phyloP scores from a whole-genome alignment of 805 yeast species.

The Cyberlindnera saturnus region DNA sequence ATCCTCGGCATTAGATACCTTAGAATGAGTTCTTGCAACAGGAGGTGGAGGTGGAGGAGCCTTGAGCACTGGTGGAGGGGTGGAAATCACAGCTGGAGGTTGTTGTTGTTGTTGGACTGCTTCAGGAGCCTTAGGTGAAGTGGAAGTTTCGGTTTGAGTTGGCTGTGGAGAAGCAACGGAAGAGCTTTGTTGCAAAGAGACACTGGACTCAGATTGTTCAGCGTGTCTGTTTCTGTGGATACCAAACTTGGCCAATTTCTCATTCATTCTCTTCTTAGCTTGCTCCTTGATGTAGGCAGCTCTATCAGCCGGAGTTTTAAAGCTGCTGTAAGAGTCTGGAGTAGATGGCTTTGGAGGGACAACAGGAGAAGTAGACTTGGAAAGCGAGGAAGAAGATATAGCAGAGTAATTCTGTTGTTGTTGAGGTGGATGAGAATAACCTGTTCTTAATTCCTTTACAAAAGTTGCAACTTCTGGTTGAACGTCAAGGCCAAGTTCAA shows the following conservation, averaged over 20 bases:
- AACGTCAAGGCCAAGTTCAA: conserved; percentile 80
- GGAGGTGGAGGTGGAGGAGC: conserved; percentile 10
- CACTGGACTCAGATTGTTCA: conserved; percentile 1
- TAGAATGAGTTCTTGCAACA: conserved; percentile 2
- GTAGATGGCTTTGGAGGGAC: conserved; percentile 16
- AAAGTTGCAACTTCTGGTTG: conserved; percentile 60
- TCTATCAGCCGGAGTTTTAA: conserved; percentile 56
- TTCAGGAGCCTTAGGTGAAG: neutral
- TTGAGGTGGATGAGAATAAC: neutral
- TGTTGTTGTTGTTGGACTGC: neutral
- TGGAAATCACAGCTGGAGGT: conserved; percentile 1
- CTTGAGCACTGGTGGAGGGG: conserved; percentile 5
- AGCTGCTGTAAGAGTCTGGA: conserved; percentile 23
- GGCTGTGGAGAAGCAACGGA: conserved; percentile 1
- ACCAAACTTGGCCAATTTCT: conserved; percentile 76
- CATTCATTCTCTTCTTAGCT: conserved; percentile 77
- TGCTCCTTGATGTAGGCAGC: conserved; percentile 80
- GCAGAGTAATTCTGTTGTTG: conserved; percentile 4
- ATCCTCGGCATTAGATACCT: conserved; percentile 13
- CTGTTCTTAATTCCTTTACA: conserved; percentile 45
- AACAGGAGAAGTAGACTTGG: conserved; percentile 12
- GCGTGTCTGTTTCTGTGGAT: conserved; percentile 28
- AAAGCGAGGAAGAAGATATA: conserved; percentile 4
- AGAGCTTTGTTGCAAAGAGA: neutral
- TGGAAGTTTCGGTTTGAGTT: conserved; percentile 1